phyloP scores from a whole-genome alignment of 257 asterid genomes.

The Henckelia pumila region DNA sequence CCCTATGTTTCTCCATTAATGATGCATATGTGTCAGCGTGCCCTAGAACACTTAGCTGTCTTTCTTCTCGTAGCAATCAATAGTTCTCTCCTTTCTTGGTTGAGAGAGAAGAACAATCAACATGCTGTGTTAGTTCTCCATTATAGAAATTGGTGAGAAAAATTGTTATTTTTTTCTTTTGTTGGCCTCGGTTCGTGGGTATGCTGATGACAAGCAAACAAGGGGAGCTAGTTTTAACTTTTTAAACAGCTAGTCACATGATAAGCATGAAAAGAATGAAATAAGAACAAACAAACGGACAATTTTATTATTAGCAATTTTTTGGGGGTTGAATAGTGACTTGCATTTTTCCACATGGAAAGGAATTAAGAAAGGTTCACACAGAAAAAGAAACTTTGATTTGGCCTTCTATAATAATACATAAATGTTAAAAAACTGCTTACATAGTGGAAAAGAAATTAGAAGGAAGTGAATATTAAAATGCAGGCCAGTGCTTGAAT shows the following conservation, averaged over 20 bases:
- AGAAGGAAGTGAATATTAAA: neutral
- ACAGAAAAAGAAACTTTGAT: neutral
- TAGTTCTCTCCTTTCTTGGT: neutral
- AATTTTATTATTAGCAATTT: neutral
- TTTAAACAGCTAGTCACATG: neutral
- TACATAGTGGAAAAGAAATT: neutral
- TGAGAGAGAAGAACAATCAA: neutral
- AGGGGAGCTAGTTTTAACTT: neutral
- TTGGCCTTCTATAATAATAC: neutral
- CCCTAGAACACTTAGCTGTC: neutral
- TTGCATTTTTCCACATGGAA: neutral
- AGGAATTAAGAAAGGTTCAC: neutral
- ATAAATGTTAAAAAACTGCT: neutral
- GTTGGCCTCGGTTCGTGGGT: neutral
- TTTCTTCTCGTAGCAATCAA: neutral
- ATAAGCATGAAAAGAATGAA: conserved; percentile 3
- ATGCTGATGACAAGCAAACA: neutral
- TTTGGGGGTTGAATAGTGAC: neutral
- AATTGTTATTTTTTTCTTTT: neutral
- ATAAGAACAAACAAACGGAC: neutral
- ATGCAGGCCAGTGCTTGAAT: neutral
- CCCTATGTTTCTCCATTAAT: neutral
- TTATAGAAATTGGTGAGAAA: neutral
- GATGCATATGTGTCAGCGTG: neutral
- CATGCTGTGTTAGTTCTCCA: neutral